Evolutionary conservation across 805 yeast genomes (phyloP).

Genomic region (Wickerhamiella slavikovae): DNA sequence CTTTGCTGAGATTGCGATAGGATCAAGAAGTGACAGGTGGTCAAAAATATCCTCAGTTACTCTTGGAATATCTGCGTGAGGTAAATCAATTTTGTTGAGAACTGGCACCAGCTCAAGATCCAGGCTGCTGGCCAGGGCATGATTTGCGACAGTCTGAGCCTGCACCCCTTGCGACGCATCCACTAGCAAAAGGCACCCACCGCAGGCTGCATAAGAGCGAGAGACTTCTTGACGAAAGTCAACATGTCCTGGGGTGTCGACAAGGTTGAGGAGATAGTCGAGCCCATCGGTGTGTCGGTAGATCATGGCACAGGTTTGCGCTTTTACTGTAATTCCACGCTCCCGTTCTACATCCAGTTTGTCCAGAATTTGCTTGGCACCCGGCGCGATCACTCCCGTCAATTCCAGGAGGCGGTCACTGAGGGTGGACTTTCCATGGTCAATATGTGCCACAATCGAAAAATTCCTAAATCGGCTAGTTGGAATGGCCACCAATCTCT

Average conservation of each 20-base stretch:
- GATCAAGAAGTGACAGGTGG: slow-evolving; percentile 53
- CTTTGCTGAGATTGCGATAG: slow-evolving; percentile 74
- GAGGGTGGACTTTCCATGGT: slow-evolving; percentile 58
- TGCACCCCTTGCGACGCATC: slow-evolving; percentile 96
- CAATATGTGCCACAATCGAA: slow-evolving; percentile 92
- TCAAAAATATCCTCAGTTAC: slow-evolving; percentile 72
- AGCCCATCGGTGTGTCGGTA: slow-evolving; percentile 35
- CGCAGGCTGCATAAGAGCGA: slow-evolving; percentile 87
- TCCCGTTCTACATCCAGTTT: slow-evolving; percentile 87
- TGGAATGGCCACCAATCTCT: slow-evolving; percentile 59
- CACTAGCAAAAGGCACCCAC: slow-evolving; percentile 73
- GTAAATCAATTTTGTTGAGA: slow-evolving; percentile 78
- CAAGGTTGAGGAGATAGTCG: slow-evolving; percentile 73
- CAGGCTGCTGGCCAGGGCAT: slow-evolving; percentile 72
- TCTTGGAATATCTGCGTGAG: slow-evolving; percentile 61
- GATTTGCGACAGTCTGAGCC: slow-evolving; percentile 97
- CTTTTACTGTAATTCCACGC: slow-evolving; percentile 91
- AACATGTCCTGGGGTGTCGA: slow-evolving; percentile 96
- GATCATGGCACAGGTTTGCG: slow-evolving; percentile 91
- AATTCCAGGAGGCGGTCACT: slow-evolving; percentile 74
- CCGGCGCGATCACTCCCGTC: slow-evolving; percentile 64
- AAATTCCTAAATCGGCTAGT: slow-evolving; percentile 69
- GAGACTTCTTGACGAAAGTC: slow-evolving; percentile 89
- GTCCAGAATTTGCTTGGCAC: slow-evolving; percentile 70
- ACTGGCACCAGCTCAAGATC: slow-evolving; percentile 69